A percentile compares a stretch with the other conserved stretches of the same genome.
Conservation (phyloP, 2,329 filamentous ascomycete genomes). For the Clonostachys byssicola region DNA sequence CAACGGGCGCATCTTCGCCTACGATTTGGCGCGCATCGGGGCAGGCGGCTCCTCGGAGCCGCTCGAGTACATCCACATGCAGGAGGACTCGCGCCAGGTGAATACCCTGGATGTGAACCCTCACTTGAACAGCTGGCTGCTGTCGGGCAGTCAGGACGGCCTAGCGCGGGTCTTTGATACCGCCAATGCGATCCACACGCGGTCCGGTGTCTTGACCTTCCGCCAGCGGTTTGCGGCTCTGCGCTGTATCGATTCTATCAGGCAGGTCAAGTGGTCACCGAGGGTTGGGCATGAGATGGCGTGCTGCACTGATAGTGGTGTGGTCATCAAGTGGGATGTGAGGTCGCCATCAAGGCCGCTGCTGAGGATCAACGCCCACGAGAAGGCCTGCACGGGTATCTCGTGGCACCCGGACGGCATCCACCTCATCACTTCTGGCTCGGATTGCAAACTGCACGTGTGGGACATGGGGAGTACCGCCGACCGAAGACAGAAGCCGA, state of each 20-base stretch:
- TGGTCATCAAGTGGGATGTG: constrained; percentile 61
- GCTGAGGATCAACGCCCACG: constrained; percentile 57
- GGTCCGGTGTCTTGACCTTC: constrained; percentile 45
- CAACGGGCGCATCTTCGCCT: constrained; percentile 61
- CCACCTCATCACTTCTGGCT: constrained; percentile 60
- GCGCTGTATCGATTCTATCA: constrained; percentile 38
- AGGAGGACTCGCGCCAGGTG: constrained; percentile 60
- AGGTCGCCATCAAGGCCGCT: constrained; percentile 48
- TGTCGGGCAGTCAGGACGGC: constrained; percentile 62
- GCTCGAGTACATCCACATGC: constrained; percentile 51
- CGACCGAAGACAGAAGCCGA: constrained; percentile 61
- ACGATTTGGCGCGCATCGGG: constrained; percentile 51
- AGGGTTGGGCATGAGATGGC: constrained; percentile 58
- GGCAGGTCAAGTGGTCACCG: constrained; percentile 63
- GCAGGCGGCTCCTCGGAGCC: constrained; percentile 33
- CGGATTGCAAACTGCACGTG: constrained; percentile 58
- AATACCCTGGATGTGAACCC: constrained; percentile 62
- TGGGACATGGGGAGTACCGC: constrained; percentile 60
- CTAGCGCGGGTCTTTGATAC: constrained; percentile 59
- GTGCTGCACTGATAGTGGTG: constrained; percentile 59
- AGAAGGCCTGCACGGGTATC: constrained; percentile 54
- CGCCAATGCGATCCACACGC: constrained; percentile 38
- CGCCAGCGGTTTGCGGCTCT: constrained; percentile 35
- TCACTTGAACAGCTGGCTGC: constrained; percentile 49
- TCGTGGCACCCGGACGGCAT: constrained; percentile 66